Evolutionary conservation across 208 protist species (phyloP), one percentile per base, ranked within the genome.

Genomic region (Leishmania braziliensis): DNA sequence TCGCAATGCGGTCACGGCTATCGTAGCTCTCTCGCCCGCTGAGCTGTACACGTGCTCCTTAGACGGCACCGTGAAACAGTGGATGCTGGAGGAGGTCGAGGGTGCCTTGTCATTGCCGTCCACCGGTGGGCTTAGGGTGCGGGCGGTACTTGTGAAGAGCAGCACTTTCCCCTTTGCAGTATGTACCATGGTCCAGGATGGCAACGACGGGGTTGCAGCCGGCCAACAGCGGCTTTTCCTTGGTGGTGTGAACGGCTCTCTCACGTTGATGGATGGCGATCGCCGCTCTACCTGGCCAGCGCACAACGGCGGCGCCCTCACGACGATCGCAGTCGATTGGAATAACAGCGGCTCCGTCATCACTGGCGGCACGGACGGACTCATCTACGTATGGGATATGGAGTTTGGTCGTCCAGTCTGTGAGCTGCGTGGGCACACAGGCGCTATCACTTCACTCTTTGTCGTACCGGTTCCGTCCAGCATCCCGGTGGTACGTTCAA

Each of bases 11-110:
- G 92, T 97, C 69, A 95, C 93, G 8, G 85, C 66, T 43, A 87
- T 97, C 51, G 76, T 90, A 9, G 91, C 84, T 54, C 58, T 81
- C 23, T 86, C 85, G 3, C 14, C 88, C 1, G 83, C 91, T 33
- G 89, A 94, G 76, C 69, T 95, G 16, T 89, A 86, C 79, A 92
- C 85, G 36, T 93, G 90, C 84, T 93, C 92, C 0, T 81, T 95
- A 46, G 93, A 97, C 69, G 93, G 93, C 58, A 94, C 88, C 5
- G 62, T 97, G 51, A 86, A 90, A 76, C 85, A 90, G 79, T 97
- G 93, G 92, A 89, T 83, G 43, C 79, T 90, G 18, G 88, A 88
- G 33, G 75, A 80, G 46, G 71, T 54, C 16, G 82, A 80, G 53
- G 66, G 63, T 56, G 33, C 48, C 71, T 36, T 16, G 20, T 39